These are phyloP conservation scores for Nicotiana tomentosiformis DNA, from an alignment of 257 asterid genomes.

Conservation along the genomic window DNA sequence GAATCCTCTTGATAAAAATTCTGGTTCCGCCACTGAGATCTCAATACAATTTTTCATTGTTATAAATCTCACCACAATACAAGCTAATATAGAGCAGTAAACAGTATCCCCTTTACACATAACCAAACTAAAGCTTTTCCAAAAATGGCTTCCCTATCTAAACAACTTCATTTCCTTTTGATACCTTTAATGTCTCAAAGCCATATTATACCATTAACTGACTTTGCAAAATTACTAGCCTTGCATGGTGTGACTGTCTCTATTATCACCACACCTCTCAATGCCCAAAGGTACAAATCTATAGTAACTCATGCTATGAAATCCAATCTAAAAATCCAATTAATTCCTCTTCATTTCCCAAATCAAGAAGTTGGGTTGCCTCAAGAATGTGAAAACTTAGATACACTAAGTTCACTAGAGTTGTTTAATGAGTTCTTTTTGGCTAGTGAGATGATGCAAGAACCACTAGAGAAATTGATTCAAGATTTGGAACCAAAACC, in stretches of 20 bases:
- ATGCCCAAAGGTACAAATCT: slow-evolving; percentile 18
- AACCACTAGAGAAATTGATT: slow-evolving; percentile 32
- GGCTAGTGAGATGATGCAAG: slow-evolving; percentile 31
- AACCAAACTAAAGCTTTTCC: background rate
- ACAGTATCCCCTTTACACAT: background rate
- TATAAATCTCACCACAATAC: background rate
- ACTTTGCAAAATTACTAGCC: slow-evolving; percentile 36
- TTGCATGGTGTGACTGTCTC: slow-evolving; percentile 31
- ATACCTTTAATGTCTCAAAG: slow-evolving; percentile 55
- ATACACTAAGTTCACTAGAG: slow-evolving; percentile 27
- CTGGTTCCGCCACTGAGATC: no score
- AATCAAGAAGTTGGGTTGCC: slow-evolving; percentile 37
- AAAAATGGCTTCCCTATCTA: slow-evolving; percentile 26
- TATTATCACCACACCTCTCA: slow-evolving; percentile 38
- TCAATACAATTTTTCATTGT: no score
- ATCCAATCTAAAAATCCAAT: slow-evolving; percentile 20
- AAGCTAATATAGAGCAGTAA: no score
- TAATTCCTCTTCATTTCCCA: slow-evolving; percentile 33
- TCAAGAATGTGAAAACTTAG: slow-evolving; percentile 43
- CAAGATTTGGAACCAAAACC: slow-evolving; percentile 29
- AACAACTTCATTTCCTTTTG: slow-evolving; percentile 39
- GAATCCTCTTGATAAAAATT: no score
- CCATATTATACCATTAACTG: slow-evolving; percentile 49
- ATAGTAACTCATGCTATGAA: slow-evolving; percentile 20
- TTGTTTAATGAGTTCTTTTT: slow-evolving; percentile 17